Evolutionary conservation across 2,329 filamentous ascomycete genomes (phyloP).

Genomic region (Penicillium sp.): DNA sequence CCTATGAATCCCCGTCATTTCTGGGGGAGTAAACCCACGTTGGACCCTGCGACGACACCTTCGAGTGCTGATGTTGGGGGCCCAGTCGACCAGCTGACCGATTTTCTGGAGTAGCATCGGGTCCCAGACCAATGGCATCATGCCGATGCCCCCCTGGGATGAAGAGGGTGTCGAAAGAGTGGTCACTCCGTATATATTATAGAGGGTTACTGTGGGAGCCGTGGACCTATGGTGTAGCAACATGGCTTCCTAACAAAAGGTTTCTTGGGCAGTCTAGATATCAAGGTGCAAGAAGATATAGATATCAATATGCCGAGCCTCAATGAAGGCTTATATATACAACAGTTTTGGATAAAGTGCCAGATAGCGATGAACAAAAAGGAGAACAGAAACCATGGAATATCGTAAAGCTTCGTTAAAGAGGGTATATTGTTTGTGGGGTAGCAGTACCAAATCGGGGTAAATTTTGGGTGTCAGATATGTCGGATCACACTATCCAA

Average conservation of each 20-base stretch:
- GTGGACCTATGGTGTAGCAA: neutral
- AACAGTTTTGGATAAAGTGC: neutral
- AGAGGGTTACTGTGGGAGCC: neutral
- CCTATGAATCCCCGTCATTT: too few relatives aligned
- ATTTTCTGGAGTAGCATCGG: too few relatives aligned
- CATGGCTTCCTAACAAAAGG: too few relatives aligned
- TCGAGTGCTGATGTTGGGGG: too few relatives aligned
- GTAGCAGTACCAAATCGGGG: neutral
- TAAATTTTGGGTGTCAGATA: neutral
- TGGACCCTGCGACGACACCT: too few relatives aligned
- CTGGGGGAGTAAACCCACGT: too few relatives aligned
- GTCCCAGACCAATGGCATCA: too few relatives aligned
- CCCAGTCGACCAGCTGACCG: neutral
- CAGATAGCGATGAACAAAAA: neutral
- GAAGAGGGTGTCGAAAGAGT: too few relatives aligned
- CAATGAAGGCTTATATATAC: neutral
- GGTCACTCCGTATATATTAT: too few relatives aligned
- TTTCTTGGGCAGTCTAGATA: too few relatives aligned
- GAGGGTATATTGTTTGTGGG: neutral
- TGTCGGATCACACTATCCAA: slow-evolving; percentile 2
- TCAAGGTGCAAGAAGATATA: neutral
- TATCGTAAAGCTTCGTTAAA: slow-evolving; percentile 1
- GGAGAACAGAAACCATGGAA: neutral
- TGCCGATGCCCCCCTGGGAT: too few relatives aligned
- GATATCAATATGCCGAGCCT: neutral